Evolutionary conservation across 2,329 filamentous ascomycete species (phyloP), one percentile per base, ranked within the genome.

Genomic region (Phoma sp.): DNA sequence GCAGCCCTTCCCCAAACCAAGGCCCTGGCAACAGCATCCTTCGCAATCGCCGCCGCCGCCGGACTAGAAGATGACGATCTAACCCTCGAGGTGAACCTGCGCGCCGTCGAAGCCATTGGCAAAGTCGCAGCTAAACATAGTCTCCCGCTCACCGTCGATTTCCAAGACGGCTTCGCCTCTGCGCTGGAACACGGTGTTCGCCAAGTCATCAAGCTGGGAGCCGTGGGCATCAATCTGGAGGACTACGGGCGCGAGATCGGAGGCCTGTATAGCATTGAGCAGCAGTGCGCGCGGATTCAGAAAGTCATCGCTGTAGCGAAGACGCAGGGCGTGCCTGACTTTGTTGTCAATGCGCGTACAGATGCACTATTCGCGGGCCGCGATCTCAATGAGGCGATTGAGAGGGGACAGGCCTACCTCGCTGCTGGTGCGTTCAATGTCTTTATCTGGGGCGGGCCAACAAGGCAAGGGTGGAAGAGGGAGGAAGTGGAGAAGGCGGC

Each of bases 121-220:
- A 68, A 74, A 2, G 67, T 81, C 4, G 77, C 78, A 11, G 65
- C 65, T 10, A 61, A 72, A 11, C 70, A 75, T 30, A 70, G 74
- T 5, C 72, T 83, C 2, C 83, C 84, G 0, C 67, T 88, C 0
- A 83, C 81, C 0, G 82, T 81, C 5, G 85, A 88, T 62, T 66
- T 87, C 2, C 84, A 87, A 67, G 85, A 88, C 61, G 85, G 84
- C 0, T 88, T 86, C 57, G 68, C 62, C 6, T 81, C 80, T 2
- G 69, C 77, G 17, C 75, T 84, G 2, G 77, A 73, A 5, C 75
- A 79, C 4, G 80, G 76, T 0, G 74, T 86, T 2, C 66, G 69
- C 5, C 65, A 64, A 2, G 74, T 81, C 1, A 78, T 87, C n/a
- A 66, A 75, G 3, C 53, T 80, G 0, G 85, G 84, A 0, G 84